Percentiles rank a stretch among this genome's conserved stretches.
These are phyloP conservation scores for Podaxis carcinomalis DNA, from an alignment of 768 basidiomycete genomes.

Conservation along the genomic window DNA sequence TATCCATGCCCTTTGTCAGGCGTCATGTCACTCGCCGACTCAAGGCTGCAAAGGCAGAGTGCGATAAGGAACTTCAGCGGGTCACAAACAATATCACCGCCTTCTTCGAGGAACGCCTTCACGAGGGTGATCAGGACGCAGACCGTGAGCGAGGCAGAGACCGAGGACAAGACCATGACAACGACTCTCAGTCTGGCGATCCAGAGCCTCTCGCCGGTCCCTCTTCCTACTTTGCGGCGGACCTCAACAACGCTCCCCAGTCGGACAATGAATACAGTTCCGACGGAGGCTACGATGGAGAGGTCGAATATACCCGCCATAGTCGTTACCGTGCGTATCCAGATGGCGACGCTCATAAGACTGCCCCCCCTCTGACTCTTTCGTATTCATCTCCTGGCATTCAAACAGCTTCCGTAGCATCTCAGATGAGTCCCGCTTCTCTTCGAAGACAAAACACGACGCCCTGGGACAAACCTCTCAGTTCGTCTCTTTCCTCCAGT, in stretches of 20 bases:
- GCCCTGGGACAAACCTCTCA: slow-evolving; percentile 63
- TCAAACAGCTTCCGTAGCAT: slow-evolving; percentile 62
- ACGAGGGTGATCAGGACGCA: slow-evolving; percentile 68
- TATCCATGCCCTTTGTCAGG: slow-evolving; percentile 89
- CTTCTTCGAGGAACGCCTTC: slow-evolving; percentile 89
- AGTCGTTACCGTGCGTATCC: slow-evolving; percentile 74
- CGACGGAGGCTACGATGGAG: slow-evolving; percentile 81
- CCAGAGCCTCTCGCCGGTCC: slow-evolving; percentile 55
- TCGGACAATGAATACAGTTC: slow-evolving; percentile 66
- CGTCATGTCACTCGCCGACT: slow-evolving; percentile 92
- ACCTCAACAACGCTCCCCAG: slow-evolving; percentile 52
- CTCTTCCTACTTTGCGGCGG: slow-evolving; percentile 54
- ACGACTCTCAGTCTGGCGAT: slow-evolving; percentile 56
- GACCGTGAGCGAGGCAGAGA: slow-evolving; percentile 57
- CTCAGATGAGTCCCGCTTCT: slow-evolving; percentile 63
- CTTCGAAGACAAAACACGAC: slow-evolving; percentile 61
- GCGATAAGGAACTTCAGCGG: slow-evolving; percentile 93
- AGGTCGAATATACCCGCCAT: slow-evolving; percentile 61
- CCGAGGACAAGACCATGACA: slow-evolving; percentile 48
- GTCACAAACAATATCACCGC: slow-evolving; percentile 92
- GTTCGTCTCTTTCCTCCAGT: slow-evolving; percentile 52
- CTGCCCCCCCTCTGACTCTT: slow-evolving; percentile 44
- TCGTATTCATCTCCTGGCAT: slow-evolving; percentile 51
- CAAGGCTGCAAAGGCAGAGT: slow-evolving; percentile 90
- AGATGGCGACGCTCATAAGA: slow-evolving; percentile 32